Evolutionary conservation across 306 rosid species (phyloP), one percentile per base, ranked within the genome.

Genomic region (Castanospermum australe): DNA sequence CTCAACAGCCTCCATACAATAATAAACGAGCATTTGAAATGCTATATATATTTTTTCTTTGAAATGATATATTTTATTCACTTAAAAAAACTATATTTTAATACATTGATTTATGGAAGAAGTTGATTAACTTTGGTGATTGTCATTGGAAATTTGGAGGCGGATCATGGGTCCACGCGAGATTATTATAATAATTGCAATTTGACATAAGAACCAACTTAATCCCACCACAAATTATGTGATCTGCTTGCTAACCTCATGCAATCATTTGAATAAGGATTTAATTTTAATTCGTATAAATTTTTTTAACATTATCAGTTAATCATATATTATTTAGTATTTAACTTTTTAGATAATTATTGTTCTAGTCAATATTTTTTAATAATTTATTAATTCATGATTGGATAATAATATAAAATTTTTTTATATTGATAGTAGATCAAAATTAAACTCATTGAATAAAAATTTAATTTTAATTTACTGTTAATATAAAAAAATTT

Each of bases 191-290:
- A 68, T 1, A 32, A 9, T 39, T 22, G 15, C 21, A 22, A 57
- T 17, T 73, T 7, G 41, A 42, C 28, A 5, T 74, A 5, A 20
- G 15, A 10, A 56, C 17, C 44, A 63, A 79, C 18, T 42, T 18
- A 21, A 81, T 18, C 81, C 86, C 75, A 61, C 83, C 69, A 67
- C 20, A 76, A 85, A 85, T 83, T 87, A 25, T 52, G 77, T 57
- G 78, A 83, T 85, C 75, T 69, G 44, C 51, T 44, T 15, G 21
- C 24, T 42, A 30, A 38, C 55, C 62, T 56, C n/a, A n/a, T 79
- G 66, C 6, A 20, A 8, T 36, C 71, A 67, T 69, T 56, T 30
- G 35, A 22, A 67, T 36, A n/a, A n/a, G n/a, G n/a, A n/a, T n/a
- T n/a, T n/a, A n/a, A n/a, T n/a, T n/a, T n/a, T n/a, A n/a, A n/a